Base-by-base conservation (phyloP, 352 stramenopile genomes). In the Thraustotheca clavata region DNA sequence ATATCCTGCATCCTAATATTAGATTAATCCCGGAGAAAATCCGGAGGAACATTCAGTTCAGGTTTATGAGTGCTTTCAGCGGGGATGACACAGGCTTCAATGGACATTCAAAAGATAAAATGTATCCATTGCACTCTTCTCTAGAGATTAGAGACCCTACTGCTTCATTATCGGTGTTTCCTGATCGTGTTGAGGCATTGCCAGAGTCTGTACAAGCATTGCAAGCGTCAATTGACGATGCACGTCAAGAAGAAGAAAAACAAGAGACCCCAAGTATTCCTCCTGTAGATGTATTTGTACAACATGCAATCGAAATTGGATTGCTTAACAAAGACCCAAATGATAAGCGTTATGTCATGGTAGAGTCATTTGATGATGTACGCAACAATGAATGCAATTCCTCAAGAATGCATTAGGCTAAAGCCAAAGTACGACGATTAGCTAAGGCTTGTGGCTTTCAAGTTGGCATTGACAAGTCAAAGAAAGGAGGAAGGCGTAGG, bases 371-470 rank as follows among this genome's bases (percentile, higher is more conserved):
- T 7, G 43, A 52, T 18, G 43, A 52, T 31, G 43, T 52, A 52
- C 43, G 11, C 43, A 20, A 31, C 3, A 26, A 18, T 11, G 2
- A 14, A 14, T 24, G 16, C 6, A 8, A 11, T 52, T 9, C 7
- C n/a, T 52, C 7, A 24, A 35, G 24, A 11, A 24, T 9, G 12
- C 9, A 52, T 14, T 47, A 52, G 43, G 43, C 43, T 20, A 65
- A 65, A 26, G 22, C 16, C 18, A 54, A 54, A 26, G 57, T 65
- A 22, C 38, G 41, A 46, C 57, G 46, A 22, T 33, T 65, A 27
- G 57, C 57, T 4, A 24, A 54, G 11, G 22, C 29, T 9, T 65
- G 35, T 20, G 57, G 57, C 20, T 65, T 65, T 22, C 38, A 65
- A 22, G 57, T 65, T 8, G 47, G 47, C 22, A 24, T 65, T 32